Percentiles rank a stretch among this genome's conserved stretches.
Evolutionary conservation across 2,329 filamentous ascomycete species (phyloP).

Genomic region (Hypoxylon sp.): DNA sequence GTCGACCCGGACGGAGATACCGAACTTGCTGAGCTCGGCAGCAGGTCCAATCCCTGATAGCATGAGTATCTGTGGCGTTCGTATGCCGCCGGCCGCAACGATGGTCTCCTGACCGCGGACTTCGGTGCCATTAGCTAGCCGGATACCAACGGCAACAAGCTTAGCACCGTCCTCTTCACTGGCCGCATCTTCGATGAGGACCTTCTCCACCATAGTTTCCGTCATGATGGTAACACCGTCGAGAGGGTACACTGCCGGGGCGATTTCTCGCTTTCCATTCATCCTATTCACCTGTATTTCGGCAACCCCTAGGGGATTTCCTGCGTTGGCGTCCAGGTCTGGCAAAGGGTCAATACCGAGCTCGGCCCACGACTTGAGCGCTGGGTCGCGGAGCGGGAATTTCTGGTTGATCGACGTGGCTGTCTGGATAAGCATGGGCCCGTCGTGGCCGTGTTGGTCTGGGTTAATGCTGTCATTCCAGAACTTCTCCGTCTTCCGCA

Average conservation of each 20-base stretch:
- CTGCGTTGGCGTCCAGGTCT: slow-evolving; percentile 40
- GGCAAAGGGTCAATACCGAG: slow-evolving; percentile 47
- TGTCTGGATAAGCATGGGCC: slow-evolving; percentile 47
- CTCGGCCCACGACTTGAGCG: slow-evolving; percentile 53
- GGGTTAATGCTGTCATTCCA: slow-evolving; percentile 39
- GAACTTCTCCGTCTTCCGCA: slow-evolving; percentile 53
- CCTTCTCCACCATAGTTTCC: not conserved
- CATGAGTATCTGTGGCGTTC: slow-evolving; percentile 51
- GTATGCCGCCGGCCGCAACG: slow-evolving; percentile 48
- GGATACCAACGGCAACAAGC: slow-evolving; percentile 23
- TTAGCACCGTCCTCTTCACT: not conserved
- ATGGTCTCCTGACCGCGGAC: slow-evolving; percentile 51
- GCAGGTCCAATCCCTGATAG: slow-evolving; percentile 53
- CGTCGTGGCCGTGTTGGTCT: slow-evolving; percentile 48
- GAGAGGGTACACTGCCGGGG: not conserved
- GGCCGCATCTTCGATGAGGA: not conserved
- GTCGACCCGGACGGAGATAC: slow-evolving; percentile 53
- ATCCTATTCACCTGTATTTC: slow-evolving; percentile 40
- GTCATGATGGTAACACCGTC: not conserved
- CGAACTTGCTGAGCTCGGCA: slow-evolving; percentile 50
- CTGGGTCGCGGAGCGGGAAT: slow-evolving; percentile 53
- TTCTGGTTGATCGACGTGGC: slow-evolving; percentile 49
- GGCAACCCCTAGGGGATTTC: slow-evolving; percentile 48
- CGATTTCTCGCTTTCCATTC: slow-evolving; percentile 13
- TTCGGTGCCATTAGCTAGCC: slow-evolving; percentile 41